phyloP scores from a whole-genome alignment of 2,329 filamentous ascomycete species.

The Sphaerulina populicola region DNA sequence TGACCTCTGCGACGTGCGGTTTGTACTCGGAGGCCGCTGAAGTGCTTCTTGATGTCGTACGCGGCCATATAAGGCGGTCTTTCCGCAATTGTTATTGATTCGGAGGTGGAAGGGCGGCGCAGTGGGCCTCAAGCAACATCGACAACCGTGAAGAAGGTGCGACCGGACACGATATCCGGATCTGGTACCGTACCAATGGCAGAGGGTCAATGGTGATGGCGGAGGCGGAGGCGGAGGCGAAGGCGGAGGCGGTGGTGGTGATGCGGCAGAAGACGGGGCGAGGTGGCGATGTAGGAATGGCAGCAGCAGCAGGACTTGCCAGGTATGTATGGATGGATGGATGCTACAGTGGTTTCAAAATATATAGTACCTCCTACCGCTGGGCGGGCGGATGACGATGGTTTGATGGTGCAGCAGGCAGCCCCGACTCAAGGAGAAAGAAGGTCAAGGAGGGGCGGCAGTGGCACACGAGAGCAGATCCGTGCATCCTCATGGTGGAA shows the following conservation, averaged over 20 bases:
- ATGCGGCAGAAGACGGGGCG: not conserved
- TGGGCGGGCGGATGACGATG: not conserved
- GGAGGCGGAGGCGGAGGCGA: too few species aligned
- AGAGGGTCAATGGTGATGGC: not conserved
- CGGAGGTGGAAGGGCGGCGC: not conserved
- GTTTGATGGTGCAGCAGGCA: not conserved
- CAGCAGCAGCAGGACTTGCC: not conserved
- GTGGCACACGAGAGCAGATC: not conserved
- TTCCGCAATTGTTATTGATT: slow-evolving; percentile 5
- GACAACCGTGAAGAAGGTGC: not conserved
- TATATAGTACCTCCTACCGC: too few species aligned
- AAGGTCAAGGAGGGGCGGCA: slow-evolving; percentile 1
- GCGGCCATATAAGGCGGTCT: slow-evolving; percentile 26
- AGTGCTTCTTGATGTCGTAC: slow-evolving; percentile 28
- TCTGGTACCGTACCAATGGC: too few species aligned
- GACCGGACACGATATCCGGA: not conserved
- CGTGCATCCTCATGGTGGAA: too few species aligned
- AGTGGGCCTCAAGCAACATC: slow-evolving; percentile 1
- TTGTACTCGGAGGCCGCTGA: slow-evolving; percentile 29
- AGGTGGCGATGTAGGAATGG: not conserved
- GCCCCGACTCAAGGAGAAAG: not conserved
- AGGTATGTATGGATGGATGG: not conserved
- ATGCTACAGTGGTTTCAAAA: not conserved
- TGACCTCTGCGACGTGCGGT: slow-evolving; percentile 25
- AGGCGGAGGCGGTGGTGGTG: not conserved